These are phyloP conservation scores for Sugiyamaella valdiviana DNA, from an alignment of 805 yeast species.

Conservation along the genomic window DNA sequence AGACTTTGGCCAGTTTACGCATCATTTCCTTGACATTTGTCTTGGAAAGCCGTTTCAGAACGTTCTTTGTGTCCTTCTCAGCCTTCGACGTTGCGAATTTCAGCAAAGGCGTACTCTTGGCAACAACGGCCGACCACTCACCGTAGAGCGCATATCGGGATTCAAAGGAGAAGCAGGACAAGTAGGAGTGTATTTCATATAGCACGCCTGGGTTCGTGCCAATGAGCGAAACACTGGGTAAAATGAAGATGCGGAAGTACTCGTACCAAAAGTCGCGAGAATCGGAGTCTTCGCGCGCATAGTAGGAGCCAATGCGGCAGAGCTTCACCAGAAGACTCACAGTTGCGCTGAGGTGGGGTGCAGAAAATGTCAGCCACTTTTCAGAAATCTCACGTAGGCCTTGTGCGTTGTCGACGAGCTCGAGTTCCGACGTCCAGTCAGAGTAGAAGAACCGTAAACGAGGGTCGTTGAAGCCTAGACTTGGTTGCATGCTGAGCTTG, in stretches of 20 bases:
- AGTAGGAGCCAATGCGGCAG: constrained; percentile 51
- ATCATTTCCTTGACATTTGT: constrained; percentile 70
- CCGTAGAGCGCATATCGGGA: constrained; percentile 74
- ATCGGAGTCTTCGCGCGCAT: constrained; percentile 20
- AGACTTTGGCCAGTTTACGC: constrained; percentile 63
- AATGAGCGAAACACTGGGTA: constrained; percentile 54
- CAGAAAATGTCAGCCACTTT: constrained; percentile 47
- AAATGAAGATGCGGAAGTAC: constrained; percentile 56
- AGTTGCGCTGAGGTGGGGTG: constrained; percentile 47
- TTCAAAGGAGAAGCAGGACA: constrained; percentile 51
- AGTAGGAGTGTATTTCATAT: constrained; percentile 51
- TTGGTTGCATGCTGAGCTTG: background rate
- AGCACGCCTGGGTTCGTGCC: constrained; percentile 54
- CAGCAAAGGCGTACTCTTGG: constrained; percentile 50
- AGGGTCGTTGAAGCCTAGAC: background rate
- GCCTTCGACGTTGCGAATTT: constrained; percentile 58
- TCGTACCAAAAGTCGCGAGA: constrained; percentile 46
- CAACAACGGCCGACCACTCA: constrained; percentile 55
- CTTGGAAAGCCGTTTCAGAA: constrained; percentile 72
- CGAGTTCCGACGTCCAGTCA: constrained; percentile 44
- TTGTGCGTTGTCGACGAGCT: constrained; percentile 34
- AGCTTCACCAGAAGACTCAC: constrained; percentile 48
- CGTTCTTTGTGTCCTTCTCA: constrained; percentile 71
- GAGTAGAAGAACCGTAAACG: constrained; percentile 39
- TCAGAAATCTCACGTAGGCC: constrained; percentile 45